Base-by-base conservation (phyloP, 2,329 filamentous ascomycete genomes). In the Cryphonectria nitschkei region DNA sequence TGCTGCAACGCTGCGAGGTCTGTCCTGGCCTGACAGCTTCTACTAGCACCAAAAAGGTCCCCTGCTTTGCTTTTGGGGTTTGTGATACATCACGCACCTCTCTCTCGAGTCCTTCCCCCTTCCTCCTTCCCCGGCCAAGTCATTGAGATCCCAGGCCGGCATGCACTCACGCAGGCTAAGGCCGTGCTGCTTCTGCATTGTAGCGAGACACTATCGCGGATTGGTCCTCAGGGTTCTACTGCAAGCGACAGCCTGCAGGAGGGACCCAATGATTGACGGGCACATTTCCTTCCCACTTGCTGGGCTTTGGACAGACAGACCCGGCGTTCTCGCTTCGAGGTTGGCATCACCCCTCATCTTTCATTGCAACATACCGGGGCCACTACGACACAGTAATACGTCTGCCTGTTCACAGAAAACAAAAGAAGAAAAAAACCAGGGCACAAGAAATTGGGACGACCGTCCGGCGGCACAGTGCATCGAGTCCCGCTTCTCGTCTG, bases 21-120 rank as follows among this genome's bases (percentile, higher is more conserved):
- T 22, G 37, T 43, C 29, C 26, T 29, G 19, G 22, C 22, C 29
- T 64, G 62, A 46, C 37, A 46, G 62, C 52, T 26, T 16, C 41
- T 65, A 50, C 62, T 34, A 39, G 37, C 11, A 39, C 37, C 37
- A 34, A 34, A 34, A 39, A 39, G 11, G 37, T 39, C 9, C 29
- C 62, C 41, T 58, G 50, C 34, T 58, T 63, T 3, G 56, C 63
- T 60, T 14, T 43, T 34, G 43, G 22, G 6, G 46, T 2, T 43
- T 64, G 58, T 64, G 54, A 52, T 63, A 69, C 65, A 58, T 39
- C 34, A 62, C 50, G 46, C 67, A 56, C 67, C 67, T 56, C 37
- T 64, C 54, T 50, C 62, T 50, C 43, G 43, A 50, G 43, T 50
- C 43, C 43, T 6, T 19, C 43, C 46, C 37, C 41, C 50, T 29